A percentile compares a stretch with the other conserved stretches of the same genome.
Conservation (phyloP, 257 asterid species). For the Apocynum venetum region DNA sequence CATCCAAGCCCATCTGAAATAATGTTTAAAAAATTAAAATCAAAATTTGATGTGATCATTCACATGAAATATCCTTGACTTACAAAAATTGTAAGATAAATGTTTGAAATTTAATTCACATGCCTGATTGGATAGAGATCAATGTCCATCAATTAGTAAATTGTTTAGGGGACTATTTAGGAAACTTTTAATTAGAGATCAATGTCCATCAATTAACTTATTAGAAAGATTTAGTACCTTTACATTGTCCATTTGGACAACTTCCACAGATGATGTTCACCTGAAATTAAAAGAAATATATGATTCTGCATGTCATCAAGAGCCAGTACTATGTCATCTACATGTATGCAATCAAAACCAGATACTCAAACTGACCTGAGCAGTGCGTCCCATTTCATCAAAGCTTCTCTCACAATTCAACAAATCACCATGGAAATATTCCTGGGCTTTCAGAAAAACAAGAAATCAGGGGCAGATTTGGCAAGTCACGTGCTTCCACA, state of each 20-base stretch:
- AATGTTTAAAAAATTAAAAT: not conserved
- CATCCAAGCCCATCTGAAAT: conserved; percentile 85
- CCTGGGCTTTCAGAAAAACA: conserved; percentile 42
- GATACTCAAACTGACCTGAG: conserved; percentile 50
- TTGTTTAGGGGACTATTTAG: not conserved
- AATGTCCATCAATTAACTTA: not conserved
- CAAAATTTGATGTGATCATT: not conserved
- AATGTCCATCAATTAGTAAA: not conserved
- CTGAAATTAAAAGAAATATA: conserved; percentile 41
- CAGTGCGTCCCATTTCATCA: conserved; percentile 97
- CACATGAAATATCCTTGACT: not conserved
- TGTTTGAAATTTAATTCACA: not conserved
- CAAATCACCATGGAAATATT: conserved; percentile 75
- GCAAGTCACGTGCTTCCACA: not conserved
- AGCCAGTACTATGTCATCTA: not conserved
- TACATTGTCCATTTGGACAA: conserved; percentile 80
- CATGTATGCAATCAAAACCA: not conserved
- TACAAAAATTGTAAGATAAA: not conserved
- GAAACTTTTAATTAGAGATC: not conserved
- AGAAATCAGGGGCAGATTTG: not conserved
- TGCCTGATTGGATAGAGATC: not conserved
- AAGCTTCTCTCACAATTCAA: conserved; percentile 64
- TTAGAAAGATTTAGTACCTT: conserved; percentile 43
- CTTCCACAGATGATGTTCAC: conserved; percentile 81
- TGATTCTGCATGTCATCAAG: not conserved